Conservation (phyloP, 805 yeast species). For the Kodamaea kaohsiungensis region DNA sequence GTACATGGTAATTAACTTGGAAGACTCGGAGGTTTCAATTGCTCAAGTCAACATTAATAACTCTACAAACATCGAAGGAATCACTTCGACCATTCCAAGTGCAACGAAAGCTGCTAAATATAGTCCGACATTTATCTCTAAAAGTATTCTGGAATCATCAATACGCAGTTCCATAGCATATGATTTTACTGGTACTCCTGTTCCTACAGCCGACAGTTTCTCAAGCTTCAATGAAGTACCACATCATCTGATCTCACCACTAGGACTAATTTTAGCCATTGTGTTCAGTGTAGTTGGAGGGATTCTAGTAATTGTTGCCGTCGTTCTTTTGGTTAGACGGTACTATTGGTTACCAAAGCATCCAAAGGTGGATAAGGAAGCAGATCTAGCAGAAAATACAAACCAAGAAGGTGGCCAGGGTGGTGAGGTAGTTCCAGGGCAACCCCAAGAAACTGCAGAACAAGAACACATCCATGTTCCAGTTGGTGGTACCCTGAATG, state of each 20-base stretch:
- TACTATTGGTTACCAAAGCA: background rate
- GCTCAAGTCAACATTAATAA: conserved; percentile 29
- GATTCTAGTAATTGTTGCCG: background rate
- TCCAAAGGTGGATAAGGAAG: background rate
- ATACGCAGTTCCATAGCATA: background rate
- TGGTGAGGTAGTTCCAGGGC: no score
- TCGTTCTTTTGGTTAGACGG: background rate
- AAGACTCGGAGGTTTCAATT: conserved; percentile 54
- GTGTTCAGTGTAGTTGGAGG: background rate
- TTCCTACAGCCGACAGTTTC: background rate
- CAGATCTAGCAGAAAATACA: background rate
- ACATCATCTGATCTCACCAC: background rate
- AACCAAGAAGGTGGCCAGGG: no score
- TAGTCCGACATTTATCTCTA: conserved; percentile 32
- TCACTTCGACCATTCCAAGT: conserved; percentile 48
- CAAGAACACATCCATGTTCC: no score
- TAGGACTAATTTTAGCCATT: background rate
- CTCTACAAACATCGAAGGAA: conserved; percentile 46
- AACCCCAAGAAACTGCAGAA: no score
- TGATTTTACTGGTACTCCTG: background rate
- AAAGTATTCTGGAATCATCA: background rate
- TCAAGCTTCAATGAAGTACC: background rate
- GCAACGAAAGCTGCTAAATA: conserved; percentile 50
- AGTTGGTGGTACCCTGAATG: no score
- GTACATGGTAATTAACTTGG: conserved; percentile 65